phyloP scores from a whole-genome alignment of 441 rosid genomes.

The Theobroma grandiflorum region DNA sequence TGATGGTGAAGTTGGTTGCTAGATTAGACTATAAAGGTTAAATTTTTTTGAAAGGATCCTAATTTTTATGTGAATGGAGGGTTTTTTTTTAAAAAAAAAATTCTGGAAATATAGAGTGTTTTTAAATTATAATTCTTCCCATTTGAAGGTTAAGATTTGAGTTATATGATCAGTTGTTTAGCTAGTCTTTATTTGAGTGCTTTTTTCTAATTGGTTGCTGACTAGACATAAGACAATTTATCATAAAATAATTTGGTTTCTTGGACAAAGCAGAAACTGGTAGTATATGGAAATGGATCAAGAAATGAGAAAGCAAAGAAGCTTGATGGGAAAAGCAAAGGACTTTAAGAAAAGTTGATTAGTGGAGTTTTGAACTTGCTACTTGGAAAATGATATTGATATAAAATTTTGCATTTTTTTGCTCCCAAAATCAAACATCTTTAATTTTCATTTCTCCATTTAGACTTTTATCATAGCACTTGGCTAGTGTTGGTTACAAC shows the following conservation, averaged over 20 bases:
- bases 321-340: background rate
- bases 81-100: background rate
- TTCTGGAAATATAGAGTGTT: background rate
- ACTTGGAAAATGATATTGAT: conserved; percentile 16
- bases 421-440: conserved; percentile 4
- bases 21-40: background rate
- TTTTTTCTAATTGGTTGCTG: background rate
- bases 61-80: background rate
- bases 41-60: background rate
- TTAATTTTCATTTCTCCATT: background rate
- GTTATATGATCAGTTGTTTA: background rate
- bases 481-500: background rate
- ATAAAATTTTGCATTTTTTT: background rate
- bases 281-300: background rate
- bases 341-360: background rate
- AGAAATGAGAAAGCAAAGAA: conserved; percentile 14
- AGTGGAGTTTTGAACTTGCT: background rate
- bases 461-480: background rate
- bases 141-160: background rate
- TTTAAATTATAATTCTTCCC: background rate
- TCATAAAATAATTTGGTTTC: background rate
- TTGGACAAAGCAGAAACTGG: background rate
- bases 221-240: background rate
- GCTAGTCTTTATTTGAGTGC: background rate
- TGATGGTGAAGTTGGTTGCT: background rate